phyloP scores from a whole-genome alignment of 208 protist species.

The Acanthamoeba lenticulata region DNA sequence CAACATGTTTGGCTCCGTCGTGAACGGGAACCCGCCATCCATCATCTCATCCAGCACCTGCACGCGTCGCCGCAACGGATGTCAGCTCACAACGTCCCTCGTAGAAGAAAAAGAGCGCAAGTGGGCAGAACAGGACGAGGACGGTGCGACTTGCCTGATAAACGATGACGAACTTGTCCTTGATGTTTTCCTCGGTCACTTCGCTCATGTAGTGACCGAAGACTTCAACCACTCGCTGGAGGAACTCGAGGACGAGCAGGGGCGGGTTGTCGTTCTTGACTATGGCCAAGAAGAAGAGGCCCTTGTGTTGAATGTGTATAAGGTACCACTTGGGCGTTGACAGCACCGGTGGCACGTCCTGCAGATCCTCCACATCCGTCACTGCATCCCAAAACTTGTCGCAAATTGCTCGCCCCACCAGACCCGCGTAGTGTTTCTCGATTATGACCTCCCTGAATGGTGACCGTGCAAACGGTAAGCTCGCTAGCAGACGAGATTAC shows the following conservation, averaged over 20 bases:
- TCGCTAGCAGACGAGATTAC: background rate
- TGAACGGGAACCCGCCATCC: slow-evolving; percentile 89
- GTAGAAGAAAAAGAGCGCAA: background rate
- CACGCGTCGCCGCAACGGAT: no score
- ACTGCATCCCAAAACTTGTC: slow-evolving; percentile 81
- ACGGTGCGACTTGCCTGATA: slow-evolving; percentile 72
- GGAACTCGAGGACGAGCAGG: slow-evolving; percentile 85
- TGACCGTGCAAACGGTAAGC: background rate
- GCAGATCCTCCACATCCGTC: slow-evolving; percentile 34
- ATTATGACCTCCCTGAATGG: slow-evolving; percentile 77
- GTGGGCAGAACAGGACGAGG: background rate
- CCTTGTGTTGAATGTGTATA: slow-evolving; percentile 70
- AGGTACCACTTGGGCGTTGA: slow-evolving; percentile 75
- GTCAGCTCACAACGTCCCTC: background rate
- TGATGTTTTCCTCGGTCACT: slow-evolving; percentile 73
- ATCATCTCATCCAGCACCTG: slow-evolving; percentile 88
- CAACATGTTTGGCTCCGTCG: slow-evolving; percentile 88
- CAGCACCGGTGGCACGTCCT: slow-evolving; percentile 68
- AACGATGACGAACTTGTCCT: slow-evolving; percentile 84
- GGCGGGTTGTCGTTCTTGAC: slow-evolving; percentile 72
- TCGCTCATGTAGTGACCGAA: slow-evolving; percentile 84
- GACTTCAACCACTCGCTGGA: slow-evolving; percentile 84
- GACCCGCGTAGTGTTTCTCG: slow-evolving; percentile 81
- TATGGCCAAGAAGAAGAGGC: slow-evolving; percentile 74
- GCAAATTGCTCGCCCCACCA: slow-evolving; percentile 76